Conservation (phyloP, 371 early-diverging fungal genomes). For the Mucor circinelloides region DNA sequence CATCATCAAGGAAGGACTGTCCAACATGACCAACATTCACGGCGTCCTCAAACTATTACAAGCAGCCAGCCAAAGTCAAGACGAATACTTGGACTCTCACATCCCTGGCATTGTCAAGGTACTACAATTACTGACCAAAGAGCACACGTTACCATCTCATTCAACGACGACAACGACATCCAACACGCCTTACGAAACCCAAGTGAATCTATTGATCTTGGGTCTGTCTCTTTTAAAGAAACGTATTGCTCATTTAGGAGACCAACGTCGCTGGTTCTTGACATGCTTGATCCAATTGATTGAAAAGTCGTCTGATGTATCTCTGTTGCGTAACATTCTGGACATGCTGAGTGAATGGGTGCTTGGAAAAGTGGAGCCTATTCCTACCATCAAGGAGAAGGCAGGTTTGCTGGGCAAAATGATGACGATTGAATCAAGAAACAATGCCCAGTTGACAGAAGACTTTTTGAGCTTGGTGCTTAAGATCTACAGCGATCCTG, state of each 20-base stretch:
- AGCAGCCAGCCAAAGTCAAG: slow-evolving; percentile 68
- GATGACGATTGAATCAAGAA: slow-evolving; percentile 79
- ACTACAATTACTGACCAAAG: slow-evolving; percentile 83
- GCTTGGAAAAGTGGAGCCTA: slow-evolving; percentile 71
- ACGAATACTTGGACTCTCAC: slow-evolving; percentile 71
- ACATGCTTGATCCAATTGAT: slow-evolving; percentile 81
- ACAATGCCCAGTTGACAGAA: slow-evolving; percentile 68
- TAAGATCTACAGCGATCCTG: slow-evolving; percentile 80
- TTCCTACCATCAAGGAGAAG: slow-evolving; percentile 97
- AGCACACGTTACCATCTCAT: slow-evolving; percentile 56
- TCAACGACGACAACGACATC: slow-evolving; percentile 9
- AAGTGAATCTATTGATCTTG: slow-evolving; percentile 65
- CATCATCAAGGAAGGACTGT: slow-evolving; percentile 66
- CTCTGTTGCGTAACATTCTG: slow-evolving; percentile 75
- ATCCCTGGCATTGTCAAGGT: slow-evolving; percentile 82
- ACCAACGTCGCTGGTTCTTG: slow-evolving; percentile 87
- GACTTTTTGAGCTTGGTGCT: slow-evolving; percentile 88
- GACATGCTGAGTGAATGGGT: slow-evolving; percentile 92
- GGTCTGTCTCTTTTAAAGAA: slow-evolving; percentile 77
- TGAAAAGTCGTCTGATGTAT: slow-evolving; percentile 77
- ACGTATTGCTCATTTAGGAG: slow-evolving; percentile 81
- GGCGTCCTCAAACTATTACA: slow-evolving; percentile 74
- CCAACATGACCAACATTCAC: slow-evolving; percentile 70
- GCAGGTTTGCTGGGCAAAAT: slow-evolving; percentile 88
- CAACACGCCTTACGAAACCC: slow-evolving; percentile 48